Evolutionary conservation across 2,329 filamentous ascomycete species (phyloP).

Genomic region (Venturia carpophila): DNA sequence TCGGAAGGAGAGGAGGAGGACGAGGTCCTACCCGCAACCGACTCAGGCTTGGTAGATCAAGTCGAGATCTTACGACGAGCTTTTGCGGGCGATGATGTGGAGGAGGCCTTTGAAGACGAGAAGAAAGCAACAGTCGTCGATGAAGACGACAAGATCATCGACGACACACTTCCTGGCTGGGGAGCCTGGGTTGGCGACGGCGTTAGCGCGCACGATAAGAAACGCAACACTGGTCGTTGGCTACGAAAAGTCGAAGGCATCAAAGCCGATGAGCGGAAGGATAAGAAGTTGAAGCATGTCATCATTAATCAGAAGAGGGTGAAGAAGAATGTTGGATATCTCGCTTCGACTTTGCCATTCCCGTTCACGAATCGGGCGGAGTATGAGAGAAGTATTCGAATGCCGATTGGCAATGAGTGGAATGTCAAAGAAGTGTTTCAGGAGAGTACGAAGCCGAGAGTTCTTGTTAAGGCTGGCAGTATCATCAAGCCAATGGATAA

Average conservation of each 20-base stretch:
- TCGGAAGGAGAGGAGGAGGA: conserved; percentile 25
- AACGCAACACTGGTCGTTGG: conserved; percentile 44
- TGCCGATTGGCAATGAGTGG: conserved; percentile 92
- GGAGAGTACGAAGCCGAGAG: conserved; percentile 75
- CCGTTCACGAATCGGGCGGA: conserved; percentile 81
- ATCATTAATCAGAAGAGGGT: conserved; percentile 88
- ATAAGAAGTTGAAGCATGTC: conserved; percentile 72
- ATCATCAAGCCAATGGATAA: conserved; percentile 86
- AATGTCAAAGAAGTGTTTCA: conserved; percentile 94
- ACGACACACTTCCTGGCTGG: conserved; percentile 88
- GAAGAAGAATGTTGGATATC: conserved; percentile 86
- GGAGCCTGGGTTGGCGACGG: conserved; percentile 85
- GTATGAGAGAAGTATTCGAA: conserved; percentile 79
- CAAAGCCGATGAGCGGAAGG: conserved; percentile 68
- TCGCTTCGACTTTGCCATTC: conserved; percentile 76
- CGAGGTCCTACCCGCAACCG: conserved; percentile 22
- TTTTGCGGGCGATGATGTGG: conserved; percentile 75
- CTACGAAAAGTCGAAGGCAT: conserved; percentile 64
- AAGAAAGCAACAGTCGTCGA: conserved; percentile 64
- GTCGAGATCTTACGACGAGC: conserved; percentile 59
- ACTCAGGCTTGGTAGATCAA: conserved; percentile 12
- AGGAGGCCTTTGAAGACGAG: conserved; percentile 70
- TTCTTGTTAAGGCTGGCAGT: conserved; percentile 84
- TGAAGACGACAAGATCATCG: conserved; percentile 75
- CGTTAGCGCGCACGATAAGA: conserved; percentile 60